Evolutionary conservation across 176 grass and related monocot genomes (phyloP).

Genomic region (Oryza longistaminata): DNA sequence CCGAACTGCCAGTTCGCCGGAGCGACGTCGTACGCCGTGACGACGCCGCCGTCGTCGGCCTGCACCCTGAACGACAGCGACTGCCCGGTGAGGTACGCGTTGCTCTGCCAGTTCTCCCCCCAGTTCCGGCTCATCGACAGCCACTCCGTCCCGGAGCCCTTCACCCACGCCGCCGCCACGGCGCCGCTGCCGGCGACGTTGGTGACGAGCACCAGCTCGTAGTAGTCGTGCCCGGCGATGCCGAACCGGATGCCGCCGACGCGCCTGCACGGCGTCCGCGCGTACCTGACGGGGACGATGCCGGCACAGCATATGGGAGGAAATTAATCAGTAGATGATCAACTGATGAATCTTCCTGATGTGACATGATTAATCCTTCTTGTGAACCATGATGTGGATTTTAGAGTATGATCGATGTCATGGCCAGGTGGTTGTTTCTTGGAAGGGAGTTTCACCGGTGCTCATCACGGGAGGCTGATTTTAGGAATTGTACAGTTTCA

Average conservation of each 20-base stretch:
- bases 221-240: conserved; percentile 51
- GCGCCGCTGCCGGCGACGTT: conserved; percentile 67
- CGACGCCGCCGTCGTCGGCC: conserved; percentile 42
- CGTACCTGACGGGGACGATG: conserved; percentile 27
- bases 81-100: conserved; percentile 47
- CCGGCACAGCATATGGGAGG: not conserved
- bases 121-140: conserved; percentile 61
- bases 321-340: not conserved
- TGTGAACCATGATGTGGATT: not conserved
- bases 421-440: conserved; percentile 11
- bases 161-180: conserved; percentile 46
- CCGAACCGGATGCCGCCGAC: conserved; percentile 50
- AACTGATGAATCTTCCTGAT: conserved; percentile 17
- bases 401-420: not conserved
- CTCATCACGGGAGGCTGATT: not conserved
- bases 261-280: conserved; percentile 19
- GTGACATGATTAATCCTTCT: not conserved
- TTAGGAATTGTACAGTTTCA: not conserved
- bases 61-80: conserved; percentile 51
- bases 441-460: conserved; percentile 4
- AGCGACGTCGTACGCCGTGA: conserved; percentile 37
- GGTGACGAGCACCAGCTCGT: conserved; percentile 37
- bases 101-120: conserved; percentile 62
- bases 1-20: conserved; percentile 57
- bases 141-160: conserved; percentile 41